Evolutionary conservation across 2,329 filamentous ascomycete genomes (phyloP).

Genomic region (Moelleriella libera): DNA sequence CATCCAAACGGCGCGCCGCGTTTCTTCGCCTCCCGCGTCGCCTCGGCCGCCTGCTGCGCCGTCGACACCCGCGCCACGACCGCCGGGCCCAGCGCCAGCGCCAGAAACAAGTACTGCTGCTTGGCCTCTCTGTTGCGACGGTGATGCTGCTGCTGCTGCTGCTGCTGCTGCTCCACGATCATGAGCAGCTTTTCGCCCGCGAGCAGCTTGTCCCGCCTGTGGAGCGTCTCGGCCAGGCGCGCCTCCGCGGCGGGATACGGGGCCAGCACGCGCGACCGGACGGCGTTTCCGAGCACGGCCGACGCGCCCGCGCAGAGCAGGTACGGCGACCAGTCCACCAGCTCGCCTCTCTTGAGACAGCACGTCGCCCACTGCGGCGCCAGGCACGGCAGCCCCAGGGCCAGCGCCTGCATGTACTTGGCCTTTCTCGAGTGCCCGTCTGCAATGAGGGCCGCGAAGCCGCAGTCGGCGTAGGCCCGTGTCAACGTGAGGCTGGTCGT

Average conservation of each 20-base stretch:
- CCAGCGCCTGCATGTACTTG: conserved; percentile 91
- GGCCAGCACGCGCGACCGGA: conserved; percentile 57
- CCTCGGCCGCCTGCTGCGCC: conserved; percentile 47
- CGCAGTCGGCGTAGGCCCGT: conserved; percentile 34
- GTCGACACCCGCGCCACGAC: conserved; percentile 49
- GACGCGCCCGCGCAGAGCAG: conserved; percentile 77
- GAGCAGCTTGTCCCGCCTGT: conserved; percentile 47
- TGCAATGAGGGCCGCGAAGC: conserved; percentile 76
- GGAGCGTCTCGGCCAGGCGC: conserved; percentile 41
- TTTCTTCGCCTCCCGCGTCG: conserved; percentile 36
- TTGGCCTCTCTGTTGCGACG: conserved; percentile 40
- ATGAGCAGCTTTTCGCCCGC: conserved; percentile 54
- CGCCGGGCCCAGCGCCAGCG: conserved; percentile 61
- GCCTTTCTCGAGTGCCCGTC: conserved; percentile 74
- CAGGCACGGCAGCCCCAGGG: conserved; percentile 76
- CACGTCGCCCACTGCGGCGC: conserved; percentile 68
- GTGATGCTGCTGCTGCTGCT: too few species aligned
- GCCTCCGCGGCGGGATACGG: conserved; percentile 45
- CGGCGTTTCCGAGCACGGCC: conserved; percentile 57
- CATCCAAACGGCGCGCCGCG: conserved; percentile 48
- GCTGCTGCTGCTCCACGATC: conserved; percentile 35
- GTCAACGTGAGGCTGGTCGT: conserved; percentile 35
- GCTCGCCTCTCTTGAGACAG: conserved; percentile 44
- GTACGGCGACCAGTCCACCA: conserved; percentile 68
- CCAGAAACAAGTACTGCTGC: conserved; percentile 67